Evolutionary conservation across 2,329 filamentous ascomycete genomes (phyloP).

Genomic region (Spiromastix sp.): DNA sequence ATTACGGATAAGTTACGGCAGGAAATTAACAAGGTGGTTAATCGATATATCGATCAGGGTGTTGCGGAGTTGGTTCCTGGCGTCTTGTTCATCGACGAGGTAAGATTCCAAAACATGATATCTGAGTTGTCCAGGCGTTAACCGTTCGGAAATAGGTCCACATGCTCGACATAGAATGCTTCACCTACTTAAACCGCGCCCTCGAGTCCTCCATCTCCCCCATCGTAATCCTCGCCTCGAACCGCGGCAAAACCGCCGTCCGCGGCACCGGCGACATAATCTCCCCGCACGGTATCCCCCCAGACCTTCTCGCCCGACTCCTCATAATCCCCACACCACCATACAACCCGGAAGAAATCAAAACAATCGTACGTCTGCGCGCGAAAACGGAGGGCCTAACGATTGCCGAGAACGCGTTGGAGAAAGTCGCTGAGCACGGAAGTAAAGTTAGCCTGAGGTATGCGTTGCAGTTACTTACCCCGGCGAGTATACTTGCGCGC

Average conservation of each 20-base stretch:
- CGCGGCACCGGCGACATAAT: constrained; percentile 70
- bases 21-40: constrained; percentile 99
- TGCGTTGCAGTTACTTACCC: constrained; percentile 81
- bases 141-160: constrained; percentile 56
- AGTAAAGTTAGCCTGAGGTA: constrained; percentile 85
- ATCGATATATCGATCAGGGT: constrained; percentile 97
- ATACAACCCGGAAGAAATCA: constrained; percentile 82
- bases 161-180: constrained; percentile 99
- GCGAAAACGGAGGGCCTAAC: constrained; percentile 70
- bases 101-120: too few relatives aligned
- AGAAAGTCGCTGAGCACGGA: constrained; percentile 78
- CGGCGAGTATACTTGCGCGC: constrained; percentile 80
- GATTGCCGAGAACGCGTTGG: constrained; percentile 71
- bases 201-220: constrained; percentile 89
- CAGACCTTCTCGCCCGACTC: constrained; percentile 84
- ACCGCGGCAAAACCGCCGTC: constrained; percentile 87
- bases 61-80: constrained; percentile 96
- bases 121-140: background rate
- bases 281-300: constrained; percentile 85
- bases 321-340: constrained; percentile 93
- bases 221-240: constrained; percentile 94
- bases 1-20: constrained; percentile 93
- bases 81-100: constrained; percentile 97
- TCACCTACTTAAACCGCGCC: constrained; percentile 97
- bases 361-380: constrained; percentile 78